Evolutionary conservation across 768 basidiomycete species (phyloP), one percentile per base, ranked within the genome.

Genomic region (Scleroderma bovista): DNA sequence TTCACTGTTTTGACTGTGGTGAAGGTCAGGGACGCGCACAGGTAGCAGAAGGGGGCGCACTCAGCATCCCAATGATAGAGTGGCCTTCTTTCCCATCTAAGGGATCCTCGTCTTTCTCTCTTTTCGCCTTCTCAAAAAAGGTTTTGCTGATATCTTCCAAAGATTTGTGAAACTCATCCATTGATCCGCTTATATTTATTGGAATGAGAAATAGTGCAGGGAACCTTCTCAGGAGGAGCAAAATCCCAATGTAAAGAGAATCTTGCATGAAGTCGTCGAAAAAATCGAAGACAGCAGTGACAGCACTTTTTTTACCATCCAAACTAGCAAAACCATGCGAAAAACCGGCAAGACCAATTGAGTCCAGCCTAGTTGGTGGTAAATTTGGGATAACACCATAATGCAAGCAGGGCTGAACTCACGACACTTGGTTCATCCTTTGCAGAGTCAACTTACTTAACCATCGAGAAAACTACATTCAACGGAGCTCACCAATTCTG

Each of bases 241-340:
- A 33, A 10, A 67, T 1, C 1, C 3, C 2, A 15, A 53, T 37
- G 32, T 50, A 29, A 13, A 44, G 9, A 11, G 51, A 7, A 24
- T 32, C 20, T 2, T 54, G 48, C 54, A 13, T 51, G 42, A 7
- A 42, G 6, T 56, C 38, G 5, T 63, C 63, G 43, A 71, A 62
- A 0, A 57, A 50, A 2, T 55, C 58, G 3, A 43, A 23, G n/a
- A 17, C 24, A 7, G 6, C 10, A 11, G 60, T 55, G 11, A 72
- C 66, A 1, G 61, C 37, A 10, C 61, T 46, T 3, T 19, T 42
- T 51, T 71, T 66, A 9, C 74, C 73, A 2, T 69, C 65, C n/a
- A 77, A 61, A 0, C 72, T 58, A 9, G 68, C 68, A 52, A 77
- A 77, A 52, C 75, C 66, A 57, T 75, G 72, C 6, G 72, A 69